These are phyloP conservation scores for Cladophialophora bantiana DNA, from an alignment of 2,329 filamentous ascomycete species.

Conservation along the genomic window DNA sequence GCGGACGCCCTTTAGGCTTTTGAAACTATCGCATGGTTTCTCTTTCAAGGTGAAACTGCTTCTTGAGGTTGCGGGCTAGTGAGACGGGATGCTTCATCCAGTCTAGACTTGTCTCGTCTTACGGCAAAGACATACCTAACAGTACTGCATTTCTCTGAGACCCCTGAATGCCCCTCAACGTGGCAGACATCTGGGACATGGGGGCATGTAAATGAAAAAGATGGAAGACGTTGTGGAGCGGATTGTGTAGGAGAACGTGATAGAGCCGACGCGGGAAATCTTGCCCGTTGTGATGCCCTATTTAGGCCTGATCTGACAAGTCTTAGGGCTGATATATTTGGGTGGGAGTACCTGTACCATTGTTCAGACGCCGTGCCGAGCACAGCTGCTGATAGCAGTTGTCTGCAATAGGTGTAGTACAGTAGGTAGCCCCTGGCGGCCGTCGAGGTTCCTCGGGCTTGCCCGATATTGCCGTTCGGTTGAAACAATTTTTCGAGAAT, in stretches of 20 bases:
- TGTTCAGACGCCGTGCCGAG: background rate
- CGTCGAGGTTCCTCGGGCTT: background rate
- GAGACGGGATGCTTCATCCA: slow-evolving; percentile 5
- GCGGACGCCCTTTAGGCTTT: background rate
- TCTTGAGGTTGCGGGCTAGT: background rate
- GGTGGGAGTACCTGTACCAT: background rate
- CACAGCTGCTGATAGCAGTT: background rate
- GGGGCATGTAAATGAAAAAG: background rate
- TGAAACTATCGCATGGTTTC: background rate
- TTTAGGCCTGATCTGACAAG: background rate
- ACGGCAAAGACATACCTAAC: background rate
- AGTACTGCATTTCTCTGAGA: background rate
- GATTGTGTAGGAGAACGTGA: background rate
- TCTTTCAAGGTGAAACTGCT: background rate
- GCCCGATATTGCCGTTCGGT: background rate
- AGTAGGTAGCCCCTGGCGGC: background rate
- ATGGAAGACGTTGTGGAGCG: background rate
- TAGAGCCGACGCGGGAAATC: background rate
- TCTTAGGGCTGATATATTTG: background rate
- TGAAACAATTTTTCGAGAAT: background rate
- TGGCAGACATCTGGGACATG: background rate
- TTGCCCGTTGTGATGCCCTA: background rate
- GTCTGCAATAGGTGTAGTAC: background rate
- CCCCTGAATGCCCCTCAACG: background rate
- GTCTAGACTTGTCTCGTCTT: background rate